These are phyloP conservation scores for Acarospora socialis DNA, from an alignment of 2,329 filamentous ascomycete species.

Conservation along the genomic window DNA sequence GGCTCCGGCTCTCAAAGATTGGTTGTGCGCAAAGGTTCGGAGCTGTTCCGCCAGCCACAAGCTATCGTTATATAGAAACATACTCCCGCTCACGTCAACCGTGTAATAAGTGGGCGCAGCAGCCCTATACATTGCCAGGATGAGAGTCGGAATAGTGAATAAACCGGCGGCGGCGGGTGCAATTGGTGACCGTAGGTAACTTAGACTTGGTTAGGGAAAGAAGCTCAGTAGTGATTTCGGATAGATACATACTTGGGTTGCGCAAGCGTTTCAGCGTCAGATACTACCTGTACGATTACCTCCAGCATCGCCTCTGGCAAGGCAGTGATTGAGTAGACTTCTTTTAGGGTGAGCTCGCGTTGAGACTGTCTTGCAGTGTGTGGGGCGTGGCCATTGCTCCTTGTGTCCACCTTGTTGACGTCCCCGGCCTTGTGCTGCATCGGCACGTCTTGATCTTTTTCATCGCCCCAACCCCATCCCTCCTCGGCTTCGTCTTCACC, in stretches of 20 bases:
- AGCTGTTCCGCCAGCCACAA: conserved; percentile 42
- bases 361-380: conserved; percentile 16
- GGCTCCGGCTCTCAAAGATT: conserved; percentile 27
- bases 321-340: conserved; percentile 78
- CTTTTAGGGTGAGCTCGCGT: conserved; percentile 62
- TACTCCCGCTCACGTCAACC: conserved; percentile 36
- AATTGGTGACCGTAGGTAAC: conserved; percentile 23
- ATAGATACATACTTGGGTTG: conserved; percentile 22
- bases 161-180: conserved; percentile 29
- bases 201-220: conserved; percentile 12
- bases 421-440: conserved; percentile 4
- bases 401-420: background rate
- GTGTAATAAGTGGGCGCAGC: conserved; percentile 33
- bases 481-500: conserved; percentile 36
- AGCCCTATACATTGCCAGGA: conserved; percentile 37
- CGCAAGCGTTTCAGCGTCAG: conserved; percentile 26
- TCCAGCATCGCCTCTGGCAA: conserved; percentile 62
- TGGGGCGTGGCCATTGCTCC: conserved; percentile 3
- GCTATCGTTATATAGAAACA: conserved; percentile 53
- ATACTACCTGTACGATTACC: conserved; percentile 27
- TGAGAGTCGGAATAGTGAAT: conserved; percentile 31
- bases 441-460: conserved; percentile 29
- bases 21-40: conserved; percentile 31
- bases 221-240: background rate
- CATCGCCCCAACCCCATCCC: conserved; percentile 79